These are phyloP conservation scores for Claviceps lovelessii DNA, from an alignment of 2,329 filamentous ascomycete species.

Conservation along the genomic window DNA sequence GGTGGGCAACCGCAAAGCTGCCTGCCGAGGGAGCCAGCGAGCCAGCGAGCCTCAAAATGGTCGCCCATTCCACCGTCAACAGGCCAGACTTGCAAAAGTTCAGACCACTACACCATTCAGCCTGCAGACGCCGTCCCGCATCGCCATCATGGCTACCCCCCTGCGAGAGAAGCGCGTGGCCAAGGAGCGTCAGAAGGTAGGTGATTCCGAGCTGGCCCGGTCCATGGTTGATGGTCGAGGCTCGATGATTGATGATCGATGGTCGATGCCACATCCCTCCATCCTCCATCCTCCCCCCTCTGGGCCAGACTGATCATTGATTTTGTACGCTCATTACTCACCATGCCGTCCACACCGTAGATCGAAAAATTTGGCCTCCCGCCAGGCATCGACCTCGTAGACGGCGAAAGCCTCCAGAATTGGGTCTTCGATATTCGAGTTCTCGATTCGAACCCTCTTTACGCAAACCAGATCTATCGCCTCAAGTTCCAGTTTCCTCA, in stretches of 20 bases:
- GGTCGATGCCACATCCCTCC: neutral
- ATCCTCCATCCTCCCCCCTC: neutral
- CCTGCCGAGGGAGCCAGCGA: neutral
- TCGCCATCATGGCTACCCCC: constrained; percentile 12
- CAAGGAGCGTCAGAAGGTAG: constrained; percentile 18
- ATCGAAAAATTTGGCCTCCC: constrained; percentile 41
- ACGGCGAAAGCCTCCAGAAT: constrained; percentile 57
- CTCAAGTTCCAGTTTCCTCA: constrained; percentile 75
- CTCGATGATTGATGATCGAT: no score
- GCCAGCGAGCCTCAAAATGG: neutral
- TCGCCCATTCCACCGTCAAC: neutral
- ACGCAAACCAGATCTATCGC: constrained; percentile 64
- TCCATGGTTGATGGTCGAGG: no score
- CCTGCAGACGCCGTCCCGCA: neutral
- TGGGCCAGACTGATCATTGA: neutral
- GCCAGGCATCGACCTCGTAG: constrained; percentile 64
- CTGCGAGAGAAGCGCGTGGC: constrained; percentile 15
- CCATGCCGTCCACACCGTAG: constrained; percentile 19
- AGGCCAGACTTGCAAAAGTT: neutral
- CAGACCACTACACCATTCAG: neutral
- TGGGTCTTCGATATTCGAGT: constrained; percentile 90
- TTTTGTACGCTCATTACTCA: constrained; percentile 9
- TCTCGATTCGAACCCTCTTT: constrained; percentile 80
- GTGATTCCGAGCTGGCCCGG: neutral
- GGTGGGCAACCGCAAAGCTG: neutral